Evolutionary conservation across 208 protist species (phyloP), one percentile per base, ranked within the genome.

Genomic region (Tritrichomonas foetus): DNA sequence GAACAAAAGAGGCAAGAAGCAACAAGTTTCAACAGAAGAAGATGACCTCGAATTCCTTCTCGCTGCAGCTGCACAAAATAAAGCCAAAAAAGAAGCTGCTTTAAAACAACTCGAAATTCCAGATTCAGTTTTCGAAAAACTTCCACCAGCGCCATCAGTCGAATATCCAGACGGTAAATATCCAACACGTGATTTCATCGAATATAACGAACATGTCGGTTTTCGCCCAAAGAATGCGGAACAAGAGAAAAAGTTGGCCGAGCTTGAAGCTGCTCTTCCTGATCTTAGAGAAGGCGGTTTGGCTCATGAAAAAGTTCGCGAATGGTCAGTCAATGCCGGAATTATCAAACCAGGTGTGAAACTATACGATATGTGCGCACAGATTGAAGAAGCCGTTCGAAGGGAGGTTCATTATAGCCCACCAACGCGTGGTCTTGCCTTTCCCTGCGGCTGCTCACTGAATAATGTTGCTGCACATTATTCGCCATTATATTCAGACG

Each of bases 401-500:
- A 53, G 78, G 5, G 27, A 53, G n/a, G 78, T 89, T 36, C 25
- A 89, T 39, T 89, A 44, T 33, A 27, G 57, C 1, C 93, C 93
- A 39, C 80, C 95, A 64, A 53, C 41, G 30, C 30, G 93, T 66
- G 93, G 94, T 93, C 36, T 95, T 94, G 95, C 93, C 0, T 97
- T 97, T 80, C 96, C 96, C 49, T 96, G 95, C 11, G 96, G 96
- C 36, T 95, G 94, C 61, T 97, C 96, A 22, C 25, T 97, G 41
- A 96, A 96, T 93, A 72, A 96, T 93, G 93, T 94, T 14, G 96
- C 96, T 0, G 96, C 96, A 33, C 96, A 97, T 93, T 96, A 96
- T 94, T 96, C 96, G 5, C 95, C 96, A 61, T 96, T 96, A 94
- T 93, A 94, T 30, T 94, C 94, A 69, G 95, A 96, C 92, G 94